Percentiles rank a stretch among this genome's conserved stretches.
Conservation (phyloP, 208 protist species). For the Trypanosoma conorhini region DNA sequence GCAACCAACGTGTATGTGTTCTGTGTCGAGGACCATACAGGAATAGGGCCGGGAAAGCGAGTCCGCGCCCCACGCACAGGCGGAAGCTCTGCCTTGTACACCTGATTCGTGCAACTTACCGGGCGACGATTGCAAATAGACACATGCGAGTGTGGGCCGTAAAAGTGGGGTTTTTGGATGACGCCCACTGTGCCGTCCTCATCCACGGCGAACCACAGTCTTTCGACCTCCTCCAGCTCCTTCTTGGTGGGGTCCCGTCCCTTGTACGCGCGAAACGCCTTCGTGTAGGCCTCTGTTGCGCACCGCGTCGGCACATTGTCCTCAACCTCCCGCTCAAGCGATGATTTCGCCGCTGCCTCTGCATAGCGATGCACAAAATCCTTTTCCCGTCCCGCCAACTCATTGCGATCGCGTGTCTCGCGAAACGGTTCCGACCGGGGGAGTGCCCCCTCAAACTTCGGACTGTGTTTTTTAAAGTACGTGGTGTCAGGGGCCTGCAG, state of each 20-base stretch:
- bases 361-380: constrained; percentile 88
- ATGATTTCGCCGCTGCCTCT: constrained; percentile 41
- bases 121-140: constrained; percentile 52
- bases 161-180: constrained; percentile 79
- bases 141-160: constrained; percentile 79
- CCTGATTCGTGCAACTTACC: constrained; percentile 56
- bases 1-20: constrained; percentile 61
- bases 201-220: constrained; percentile 71
- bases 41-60: constrained; percentile 81
- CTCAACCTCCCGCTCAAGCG: constrained; percentile 38
- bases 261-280: constrained; percentile 70
- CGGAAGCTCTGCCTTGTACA: constrained; percentile 60
- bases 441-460: constrained; percentile 35
- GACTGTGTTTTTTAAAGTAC: constrained; percentile 67
- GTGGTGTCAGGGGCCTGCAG: constrained; percentile 32
- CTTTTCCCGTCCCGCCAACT: constrained; percentile 61
- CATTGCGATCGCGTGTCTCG: constrained; percentile 42
- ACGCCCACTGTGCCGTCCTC: constrained; percentile 76
- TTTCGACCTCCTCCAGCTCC: constrained; percentile 73
- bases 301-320: constrained; percentile 35
- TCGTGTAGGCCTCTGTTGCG: constrained; percentile 69
- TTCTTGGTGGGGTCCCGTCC: constrained; percentile 63
- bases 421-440: constrained; percentile 51
- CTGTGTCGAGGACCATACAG: constrained; percentile 82
- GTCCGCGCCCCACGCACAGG: constrained; percentile 64